Base-by-base conservation (phyloP, 805 yeast species). In the Wickerhamiella hasegawae region DNA sequence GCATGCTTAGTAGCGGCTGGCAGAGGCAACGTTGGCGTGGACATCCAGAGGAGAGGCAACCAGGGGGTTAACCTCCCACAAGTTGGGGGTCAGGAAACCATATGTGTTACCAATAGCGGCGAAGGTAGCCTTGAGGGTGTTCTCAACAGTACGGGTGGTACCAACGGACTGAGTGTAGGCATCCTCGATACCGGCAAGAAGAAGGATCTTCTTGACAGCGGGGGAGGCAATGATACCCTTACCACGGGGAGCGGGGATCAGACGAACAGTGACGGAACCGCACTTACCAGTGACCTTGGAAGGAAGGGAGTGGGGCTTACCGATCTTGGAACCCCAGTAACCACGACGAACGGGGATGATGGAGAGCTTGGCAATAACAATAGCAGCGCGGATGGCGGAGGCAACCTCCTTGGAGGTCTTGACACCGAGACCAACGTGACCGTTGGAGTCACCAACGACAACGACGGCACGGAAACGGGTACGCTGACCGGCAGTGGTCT, bases 201-300 rank as follows among this genome's bases (percentile, higher is more conserved):
- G 94, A 72, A 90, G 73, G 69, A 90, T 77, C 72, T 84, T 84
- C 81, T 85, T 87, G 66, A 90, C 97, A 54, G 94, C 95, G 66
- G 98, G 97, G 56, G 98, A 90, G 62, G 98, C 98, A 57, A 90
- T 95, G 63, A 90, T 82, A 80, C 96, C 97, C 66, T 94, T 84
- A 87, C 98, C 98, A 77, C 98, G 90, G 77, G 98, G 97, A 54
- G 98, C 98, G 69, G 98, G 98, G 63, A 90, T 85, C 64, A 90
- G 55, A 77, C 98, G 84, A 54, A 87, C 95, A 48, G 78, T 66
- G 62, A 90, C 97, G 68, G 97, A 87, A 78, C 98, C 98, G 75
- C 97, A 90, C 84, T 87, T 90, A 73, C 98, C 98, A 54, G 97
- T 79, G 65, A 85, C 83, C 84, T 90, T 90, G 70, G 77, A 68